These are phyloP conservation scores for Coniochaeta sp. DNA, from an alignment of 2,329 filamentous ascomycete genomes.

Conservation along the genomic window DNA sequence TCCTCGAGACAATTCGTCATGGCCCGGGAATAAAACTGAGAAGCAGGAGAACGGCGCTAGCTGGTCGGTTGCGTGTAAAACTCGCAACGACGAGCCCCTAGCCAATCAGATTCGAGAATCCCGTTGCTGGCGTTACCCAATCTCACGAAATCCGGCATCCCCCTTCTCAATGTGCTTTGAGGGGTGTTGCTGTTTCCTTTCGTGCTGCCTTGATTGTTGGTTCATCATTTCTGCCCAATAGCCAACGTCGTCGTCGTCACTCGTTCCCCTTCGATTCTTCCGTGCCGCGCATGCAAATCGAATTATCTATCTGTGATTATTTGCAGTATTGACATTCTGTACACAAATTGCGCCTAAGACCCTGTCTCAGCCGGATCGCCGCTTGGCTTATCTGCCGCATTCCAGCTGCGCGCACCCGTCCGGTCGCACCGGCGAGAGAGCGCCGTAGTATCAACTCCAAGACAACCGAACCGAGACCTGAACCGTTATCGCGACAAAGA, in stretches of 20 bases:
- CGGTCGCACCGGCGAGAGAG: background rate
- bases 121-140: background rate
- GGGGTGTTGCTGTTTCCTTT: too few relatives aligned
- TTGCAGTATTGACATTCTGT: background rate
- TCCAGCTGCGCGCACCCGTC: background rate
- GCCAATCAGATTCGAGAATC: background rate
- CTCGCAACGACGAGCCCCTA: background rate
- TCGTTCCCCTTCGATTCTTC: background rate
- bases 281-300: background rate
- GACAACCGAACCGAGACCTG: background rate
- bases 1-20: too few relatives aligned
- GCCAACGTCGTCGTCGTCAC: background rate
- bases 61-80: background rate
- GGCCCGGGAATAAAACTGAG: too few relatives aligned
- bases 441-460: background rate
- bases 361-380: background rate
- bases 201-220: background rate
- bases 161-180: background rate
- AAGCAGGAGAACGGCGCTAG: too few relatives aligned
- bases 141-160: background rate
- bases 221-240: background rate
- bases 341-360: background rate
- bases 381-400: background rate
- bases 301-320: background rate
- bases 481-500: background rate